Base-by-base conservation (phyloP, 371 early-diverging fungal genomes). In the Mucor indicus region DNA sequence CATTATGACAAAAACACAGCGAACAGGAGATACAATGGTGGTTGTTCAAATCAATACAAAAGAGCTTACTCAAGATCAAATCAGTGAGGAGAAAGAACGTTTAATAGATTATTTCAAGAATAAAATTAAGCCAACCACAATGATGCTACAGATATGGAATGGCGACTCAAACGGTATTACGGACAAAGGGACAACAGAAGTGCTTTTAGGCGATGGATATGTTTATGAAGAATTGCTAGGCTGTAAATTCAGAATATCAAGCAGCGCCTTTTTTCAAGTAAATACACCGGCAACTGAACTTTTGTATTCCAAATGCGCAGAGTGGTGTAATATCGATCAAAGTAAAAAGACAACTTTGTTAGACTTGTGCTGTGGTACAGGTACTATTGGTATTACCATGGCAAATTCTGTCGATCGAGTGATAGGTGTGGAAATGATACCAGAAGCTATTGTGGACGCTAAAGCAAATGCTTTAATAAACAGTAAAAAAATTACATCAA, bases 351-450 rank as follows among this genome's bases (percentile, higher is more conserved):
- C 57, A 11, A 60, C 60, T 13, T 58, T 87, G 15, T 63, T 88
- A 6, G 90, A 91, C 60, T 57, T 92, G 16, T 91, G 91, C 67
- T 90, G 90, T 64, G 92, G 92, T 13, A 88, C 90, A 1, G 92
- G 91, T 29, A 86, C 87, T 9, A 90, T 92, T 53, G 91, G 92
- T 15, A 73, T 90, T 27, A 75, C 77, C 13, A 74, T 89, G 77
- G 83, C 90, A 0, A 53, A 66, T 31, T 55, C 55, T n/a, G 80
- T 86, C 7, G 77, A 81, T 35, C 53, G 66, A 23, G 87, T 92
- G 10, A 53, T 87, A 51, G 92, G 90, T 12, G 71, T 91, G 21
- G 92, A 92, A 40, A 68, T 89, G 50, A 68, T 75, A 15, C 50
- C 57, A 20, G 72, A 77, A 23, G 89, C 92, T 12, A 64, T 92